Conservation (phyloP, 352 stramenopile genomes). For the Thraustochytrium sp. region DNA sequence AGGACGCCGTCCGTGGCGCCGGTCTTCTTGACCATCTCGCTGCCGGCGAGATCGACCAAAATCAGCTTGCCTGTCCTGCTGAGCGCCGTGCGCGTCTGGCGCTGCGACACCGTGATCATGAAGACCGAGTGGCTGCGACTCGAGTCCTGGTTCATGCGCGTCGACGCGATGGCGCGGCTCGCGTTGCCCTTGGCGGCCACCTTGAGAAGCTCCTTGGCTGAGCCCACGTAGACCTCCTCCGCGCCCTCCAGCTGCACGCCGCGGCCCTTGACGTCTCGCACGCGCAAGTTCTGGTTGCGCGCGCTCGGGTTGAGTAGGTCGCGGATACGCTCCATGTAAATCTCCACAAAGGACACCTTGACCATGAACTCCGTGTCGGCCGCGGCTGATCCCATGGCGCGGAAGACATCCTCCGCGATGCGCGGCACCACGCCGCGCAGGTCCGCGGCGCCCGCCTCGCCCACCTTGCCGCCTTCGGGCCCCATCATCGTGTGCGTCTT, state of each 20-base stretch:
- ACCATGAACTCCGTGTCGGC: slow-evolving; percentile 63
- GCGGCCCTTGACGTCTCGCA: slow-evolving; percentile 68
- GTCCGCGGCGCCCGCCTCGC: background rate
- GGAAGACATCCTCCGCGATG: slow-evolving; percentile 47
- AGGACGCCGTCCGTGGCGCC: slow-evolving; percentile 69
- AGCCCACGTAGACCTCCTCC: slow-evolving; percentile 75
- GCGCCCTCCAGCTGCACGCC: slow-evolving; percentile 77
- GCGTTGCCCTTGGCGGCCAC: slow-evolving; percentile 68
- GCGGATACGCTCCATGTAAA: slow-evolving; percentile 81
- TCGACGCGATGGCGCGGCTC: slow-evolving; percentile 72
- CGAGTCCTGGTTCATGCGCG: slow-evolving; percentile 78
- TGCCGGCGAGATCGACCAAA: slow-evolving; percentile 94
- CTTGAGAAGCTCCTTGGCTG: slow-evolving; percentile 68
- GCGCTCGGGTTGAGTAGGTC: slow-evolving; percentile 77
- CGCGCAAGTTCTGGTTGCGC: slow-evolving; percentile 66
- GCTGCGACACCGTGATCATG: slow-evolving; percentile 65
- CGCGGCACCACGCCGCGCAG: slow-evolving; percentile 45
- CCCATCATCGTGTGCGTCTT: slow-evolving; percentile 61
- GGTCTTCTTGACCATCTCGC: slow-evolving; percentile 51
- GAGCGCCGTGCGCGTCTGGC: slow-evolving; percentile 71
- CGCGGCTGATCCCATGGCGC: slow-evolving; percentile 58
- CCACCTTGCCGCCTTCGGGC: slow-evolving; percentile 44
- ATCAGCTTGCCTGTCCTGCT: slow-evolving; percentile 79
- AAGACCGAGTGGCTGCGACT: slow-evolving; percentile 77
- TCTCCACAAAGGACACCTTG: slow-evolving; percentile 83